Conservation (phyloP, 1,139 yeast genomes). For the Yamadazyma diospyri region DNA sequence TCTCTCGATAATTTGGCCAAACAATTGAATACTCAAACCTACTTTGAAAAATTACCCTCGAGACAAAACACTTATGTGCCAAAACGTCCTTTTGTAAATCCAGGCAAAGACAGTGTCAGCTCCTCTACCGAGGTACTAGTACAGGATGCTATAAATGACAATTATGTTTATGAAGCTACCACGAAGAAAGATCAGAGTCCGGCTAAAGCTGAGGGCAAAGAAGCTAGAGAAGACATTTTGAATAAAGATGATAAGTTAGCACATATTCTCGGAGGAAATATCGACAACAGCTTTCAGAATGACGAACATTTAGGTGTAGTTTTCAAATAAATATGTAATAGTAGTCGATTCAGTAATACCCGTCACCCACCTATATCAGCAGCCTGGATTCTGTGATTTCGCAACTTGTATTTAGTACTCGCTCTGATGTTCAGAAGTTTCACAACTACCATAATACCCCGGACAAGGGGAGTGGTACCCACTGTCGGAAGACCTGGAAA, state of each 20-base stretch:
- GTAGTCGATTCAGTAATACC: no score
- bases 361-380: no score
- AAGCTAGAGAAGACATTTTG: not conserved
- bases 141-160: conserved; percentile 32
- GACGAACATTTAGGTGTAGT: conserved; percentile 13
- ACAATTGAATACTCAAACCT: conserved; percentile 33
- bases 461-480: no score
- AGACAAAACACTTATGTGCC: conserved; percentile 26
- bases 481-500: no score
- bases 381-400: no score
- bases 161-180: conserved; percentile 21
- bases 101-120: conserved; percentile 14
- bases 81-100: conserved; percentile 9
- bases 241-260: conserved; percentile 8
- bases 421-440: no score
- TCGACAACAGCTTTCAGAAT: conserved; percentile 13
- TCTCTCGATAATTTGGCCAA: conserved; percentile 41
- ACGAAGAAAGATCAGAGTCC: conserved; percentile 1
- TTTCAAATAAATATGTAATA: conserved; percentile 9
- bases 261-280: conserved; percentile 11
- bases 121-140: conserved; percentile 22
- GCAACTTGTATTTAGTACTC: no score
- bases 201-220: not conserved
- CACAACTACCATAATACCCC: no score
- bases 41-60: conserved; percentile 34